Evolutionary conservation across 352 stramenopile genomes (phyloP).

Genomic region (Phytophthora syringae): DNA sequence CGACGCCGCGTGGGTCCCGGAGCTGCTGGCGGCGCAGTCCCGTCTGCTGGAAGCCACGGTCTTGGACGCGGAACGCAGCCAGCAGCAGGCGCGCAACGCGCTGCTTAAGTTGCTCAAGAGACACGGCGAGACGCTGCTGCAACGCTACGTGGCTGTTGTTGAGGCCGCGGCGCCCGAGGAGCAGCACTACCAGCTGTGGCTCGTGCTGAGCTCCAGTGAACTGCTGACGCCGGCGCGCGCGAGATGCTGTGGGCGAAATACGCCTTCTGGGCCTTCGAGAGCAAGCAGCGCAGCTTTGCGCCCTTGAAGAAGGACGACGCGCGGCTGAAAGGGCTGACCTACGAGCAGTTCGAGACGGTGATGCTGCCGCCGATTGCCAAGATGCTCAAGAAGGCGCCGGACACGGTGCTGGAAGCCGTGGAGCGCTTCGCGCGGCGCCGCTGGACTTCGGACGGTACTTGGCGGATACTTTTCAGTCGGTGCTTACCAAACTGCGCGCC

Average conservation of each 20-base stretch:
- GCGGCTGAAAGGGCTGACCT: constrained; percentile 62
- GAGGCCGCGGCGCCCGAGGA: constrained; percentile 38
- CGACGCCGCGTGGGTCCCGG: constrained; percentile 45
- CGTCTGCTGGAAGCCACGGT: constrained; percentile 65
- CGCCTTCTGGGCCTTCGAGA: constrained; percentile 80
- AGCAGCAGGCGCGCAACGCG: constrained; percentile 51
- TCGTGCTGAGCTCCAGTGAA: constrained; percentile 45
- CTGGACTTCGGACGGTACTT: constrained; percentile 78
- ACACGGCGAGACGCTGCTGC: constrained; percentile 44
- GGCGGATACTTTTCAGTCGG: constrained; percentile 62
- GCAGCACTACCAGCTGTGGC: constrained; percentile 73
- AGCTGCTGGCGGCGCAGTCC: constrained; percentile 58
- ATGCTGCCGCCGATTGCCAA: constrained; percentile 73
- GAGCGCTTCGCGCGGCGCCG: constrained; percentile 53
- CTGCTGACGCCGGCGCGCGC: constrained; percentile 38
- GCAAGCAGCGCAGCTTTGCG: constrained; percentile 62
- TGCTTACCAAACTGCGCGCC: constrained; percentile 83
- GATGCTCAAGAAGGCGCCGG: constrained; percentile 85
- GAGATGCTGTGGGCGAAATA: constrained; percentile 66
- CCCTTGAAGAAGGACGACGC: constrained; percentile 44
- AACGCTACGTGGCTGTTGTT: constrained; percentile 50
- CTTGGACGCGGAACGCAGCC: constrained; percentile 47
- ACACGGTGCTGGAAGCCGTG: constrained; percentile 73
- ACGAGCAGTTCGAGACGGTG: constrained; percentile 66
- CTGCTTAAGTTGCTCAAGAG: constrained; percentile 54